Conservation (phyloP, 1,284 basidiomycete genomes). For the Ceratobasidium sp. region DNA sequence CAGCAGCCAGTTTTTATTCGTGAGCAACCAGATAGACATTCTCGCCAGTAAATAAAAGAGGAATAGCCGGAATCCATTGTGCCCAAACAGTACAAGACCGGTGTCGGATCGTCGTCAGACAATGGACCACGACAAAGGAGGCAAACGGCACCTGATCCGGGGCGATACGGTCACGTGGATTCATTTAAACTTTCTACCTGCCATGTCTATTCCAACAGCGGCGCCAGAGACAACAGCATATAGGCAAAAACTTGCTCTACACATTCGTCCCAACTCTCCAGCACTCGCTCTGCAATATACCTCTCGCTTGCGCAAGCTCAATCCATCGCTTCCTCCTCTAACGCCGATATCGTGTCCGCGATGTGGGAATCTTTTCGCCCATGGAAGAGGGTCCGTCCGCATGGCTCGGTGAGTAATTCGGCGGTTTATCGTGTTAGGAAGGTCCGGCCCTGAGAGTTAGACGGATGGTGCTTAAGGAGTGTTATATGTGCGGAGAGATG, state of each 20-base stretch:
- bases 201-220: constrained; percentile 17
- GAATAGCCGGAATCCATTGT: constrained; percentile 43
- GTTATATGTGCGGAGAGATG: constrained; percentile 19
- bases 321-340: constrained; percentile 34
- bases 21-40: background rate
- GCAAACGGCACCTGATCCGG: background rate
- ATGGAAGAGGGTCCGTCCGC: constrained; percentile 39
- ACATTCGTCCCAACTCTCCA: constrained; percentile 11
- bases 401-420: constrained; percentile 33
- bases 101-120: constrained; percentile 43
- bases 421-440: constrained; percentile 31
- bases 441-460: constrained; percentile 20
- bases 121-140: constrained; percentile 39
- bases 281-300: constrained; percentile 20
- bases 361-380: constrained; percentile 26
- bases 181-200: background rate
- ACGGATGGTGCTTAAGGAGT: constrained; percentile 8
- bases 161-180: constrained; percentile 9
- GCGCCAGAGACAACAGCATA: constrained; percentile 29
- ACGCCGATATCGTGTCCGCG: constrained; percentile 42
- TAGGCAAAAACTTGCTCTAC: constrained; percentile 32
- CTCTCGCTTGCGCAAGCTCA: constrained; percentile 21
- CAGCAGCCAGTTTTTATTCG: constrained; percentile 15
- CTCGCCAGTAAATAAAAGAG: constrained; percentile 1
- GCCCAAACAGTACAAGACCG: constrained; percentile 40